Base-by-base conservation (phyloP, 441 rosid genomes). In the Adansonia madagascariensis region DNA sequence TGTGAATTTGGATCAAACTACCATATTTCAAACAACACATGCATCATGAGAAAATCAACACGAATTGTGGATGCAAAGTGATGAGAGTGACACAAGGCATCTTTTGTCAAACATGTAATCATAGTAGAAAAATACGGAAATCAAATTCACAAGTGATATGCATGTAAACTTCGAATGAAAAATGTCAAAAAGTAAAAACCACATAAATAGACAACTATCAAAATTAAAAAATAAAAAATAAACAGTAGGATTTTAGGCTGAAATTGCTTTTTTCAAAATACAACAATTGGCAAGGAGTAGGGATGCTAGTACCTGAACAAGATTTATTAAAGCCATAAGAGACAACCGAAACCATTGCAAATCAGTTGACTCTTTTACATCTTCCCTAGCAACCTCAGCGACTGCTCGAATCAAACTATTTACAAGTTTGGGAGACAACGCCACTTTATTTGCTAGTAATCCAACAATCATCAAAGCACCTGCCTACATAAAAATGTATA, bases 391-490 rank as follows among this genome's bases (percentile, higher is more conserved):
- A 81, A 89, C 65, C 82, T 87, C 96, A 74, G 92, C 85, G 77
- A 97, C 86, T 55, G 92, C 86, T 71, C 94, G 91, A 82, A 95
- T 84, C 84, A 92, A 83, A 79, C 89, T 91, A 67, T 90, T 94
- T 56, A 90, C 88, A 79, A 94, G 97, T 80, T 93, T 91, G 61
- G 91, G 89, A 79, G 92, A 87, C 69, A 97, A 78, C 1, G 85
- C 80, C 79, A 86, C 92, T 88, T 91, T 93, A 83, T 82, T 89
- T 60, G 97, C 93, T 76, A 97, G 85, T 75, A 91, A 79, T 70
- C 97, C 88, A 73, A 90, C 89, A 88, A 93, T 87, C 97, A 97
- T 97, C 81, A 97, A 83, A 70, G 97, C 90, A 86, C 97, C 91
- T 63, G 99, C 98, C 99, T 97, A 82, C 72, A 85, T 31, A 22